Percentiles rank a stretch among this genome's conserved stretches.
Evolutionary conservation across 179 eudicot species (phyloP).

Genomic region (Spergularia azorica): DNA sequence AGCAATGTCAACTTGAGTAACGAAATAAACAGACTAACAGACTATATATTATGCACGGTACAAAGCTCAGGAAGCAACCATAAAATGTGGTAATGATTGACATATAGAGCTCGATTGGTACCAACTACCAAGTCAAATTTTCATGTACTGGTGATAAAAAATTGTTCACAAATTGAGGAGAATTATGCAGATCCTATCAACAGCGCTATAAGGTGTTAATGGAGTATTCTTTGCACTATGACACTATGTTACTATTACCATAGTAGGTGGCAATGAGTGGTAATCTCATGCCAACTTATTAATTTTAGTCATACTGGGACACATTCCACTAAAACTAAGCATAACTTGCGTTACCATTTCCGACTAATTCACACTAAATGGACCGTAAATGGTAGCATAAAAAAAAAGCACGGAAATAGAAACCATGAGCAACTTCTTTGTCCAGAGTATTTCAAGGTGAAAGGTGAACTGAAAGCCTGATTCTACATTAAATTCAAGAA

Average conservation of each 20-base stretch:
- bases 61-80: neutral
- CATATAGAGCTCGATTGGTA: neutral
- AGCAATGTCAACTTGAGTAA: neutral
- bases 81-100: neutral
- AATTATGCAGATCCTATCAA: too few species aligned
- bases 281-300: too few species aligned
- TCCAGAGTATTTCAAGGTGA: neutral
- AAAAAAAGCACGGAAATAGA: neutral
- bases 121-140: neutral
- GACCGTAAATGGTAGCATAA: neutral
- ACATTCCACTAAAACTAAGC: neutral
- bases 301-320: too few species aligned
- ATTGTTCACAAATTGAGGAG: neutral
- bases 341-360: neutral
- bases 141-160: neutral
- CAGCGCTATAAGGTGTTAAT: too few species aligned
- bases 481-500: neutral
- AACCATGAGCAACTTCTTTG: neutral
- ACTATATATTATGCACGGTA: neutral
- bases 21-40: neutral
- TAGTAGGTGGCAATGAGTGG: too few species aligned
- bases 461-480: neutral
- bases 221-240: too few species aligned
- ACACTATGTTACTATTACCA: too few species aligned
- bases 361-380: too few species aligned